Conservation (phyloP, 768 basidiomycete species). For the Neoboletus subvelutipes region DNA sequence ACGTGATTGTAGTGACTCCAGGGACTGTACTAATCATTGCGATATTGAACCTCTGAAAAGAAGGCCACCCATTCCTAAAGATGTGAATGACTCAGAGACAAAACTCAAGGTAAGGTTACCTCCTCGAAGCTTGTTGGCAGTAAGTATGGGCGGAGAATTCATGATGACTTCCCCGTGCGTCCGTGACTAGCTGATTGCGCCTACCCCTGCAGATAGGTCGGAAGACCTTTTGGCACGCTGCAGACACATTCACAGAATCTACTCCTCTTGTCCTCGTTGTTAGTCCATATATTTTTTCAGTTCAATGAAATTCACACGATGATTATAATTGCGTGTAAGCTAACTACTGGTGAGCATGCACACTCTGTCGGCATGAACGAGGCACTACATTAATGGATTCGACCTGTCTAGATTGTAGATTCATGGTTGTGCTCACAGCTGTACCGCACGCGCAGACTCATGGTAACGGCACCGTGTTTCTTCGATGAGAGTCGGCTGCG, state of each 20-base stretch:
- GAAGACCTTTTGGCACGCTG: background rate
- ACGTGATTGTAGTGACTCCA: constrained; percentile 12
- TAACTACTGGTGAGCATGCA: background rate
- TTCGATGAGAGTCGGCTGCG: background rate
- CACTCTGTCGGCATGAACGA: background rate
- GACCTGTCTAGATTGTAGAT: background rate
- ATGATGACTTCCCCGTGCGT: background rate
- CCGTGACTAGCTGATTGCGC: background rate
- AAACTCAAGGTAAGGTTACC: background rate
- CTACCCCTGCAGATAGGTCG: background rate
- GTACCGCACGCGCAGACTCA: background rate
- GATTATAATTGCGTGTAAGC: background rate
- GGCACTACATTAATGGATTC: background rate
- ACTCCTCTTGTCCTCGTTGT: background rate
- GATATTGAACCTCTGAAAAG: too few relatives aligned
- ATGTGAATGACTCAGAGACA: background rate
- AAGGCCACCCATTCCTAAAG: too few relatives aligned
- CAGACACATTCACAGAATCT: background rate
- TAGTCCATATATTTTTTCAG: background rate
- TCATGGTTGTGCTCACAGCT: background rate
- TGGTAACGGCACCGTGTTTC: background rate
- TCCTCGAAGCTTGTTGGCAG: background rate
- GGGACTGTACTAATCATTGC: too few relatives aligned
- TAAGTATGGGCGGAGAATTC: constrained; percentile 27
- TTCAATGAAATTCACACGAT: background rate